Percentiles rank a stretch among this genome's conserved stretches.
These are phyloP conservation scores for Geotrichum aggregatum DNA, from an alignment of 1,139 yeast genomes.

Conservation along the genomic window DNA sequence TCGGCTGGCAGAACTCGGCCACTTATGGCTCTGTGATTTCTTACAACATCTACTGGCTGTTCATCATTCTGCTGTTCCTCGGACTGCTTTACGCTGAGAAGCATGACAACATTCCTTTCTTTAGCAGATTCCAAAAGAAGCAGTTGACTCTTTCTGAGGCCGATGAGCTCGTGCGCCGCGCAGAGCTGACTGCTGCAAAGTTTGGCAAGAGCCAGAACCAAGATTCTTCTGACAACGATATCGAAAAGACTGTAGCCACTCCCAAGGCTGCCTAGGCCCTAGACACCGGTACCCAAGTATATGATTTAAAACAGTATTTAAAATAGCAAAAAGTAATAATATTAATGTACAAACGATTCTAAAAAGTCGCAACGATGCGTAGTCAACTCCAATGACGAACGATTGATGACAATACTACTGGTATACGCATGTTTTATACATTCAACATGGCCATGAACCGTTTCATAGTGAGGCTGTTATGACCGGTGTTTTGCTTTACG, in stretches of 20 bases:
- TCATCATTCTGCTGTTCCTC: constrained; percentile 53
- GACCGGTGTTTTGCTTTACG: too few species aligned
- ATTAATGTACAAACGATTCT: too few species aligned
- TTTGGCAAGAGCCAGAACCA: constrained; percentile 1
- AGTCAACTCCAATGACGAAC: too few species aligned
- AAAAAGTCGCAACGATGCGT: too few species aligned
- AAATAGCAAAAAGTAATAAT: not conserved
- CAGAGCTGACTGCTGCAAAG: constrained; percentile 31
- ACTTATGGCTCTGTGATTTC: constrained; percentile 86
- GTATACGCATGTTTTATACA: too few species aligned
- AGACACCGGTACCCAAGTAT: not conserved
- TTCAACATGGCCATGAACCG: too few species aligned
- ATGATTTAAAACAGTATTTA: not conserved
- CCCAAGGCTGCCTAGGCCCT: not conserved
- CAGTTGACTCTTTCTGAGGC: constrained; percentile 32
- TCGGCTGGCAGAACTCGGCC: constrained; percentile 96
- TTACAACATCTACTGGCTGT: constrained; percentile 72
- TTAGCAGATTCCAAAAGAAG: constrained; percentile 28
- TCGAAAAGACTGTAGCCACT: constrained; percentile 9
- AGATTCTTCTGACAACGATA: constrained; percentile 3
- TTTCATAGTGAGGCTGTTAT: too few species aligned
- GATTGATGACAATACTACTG: too few species aligned
- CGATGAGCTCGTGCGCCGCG: constrained; percentile 33
- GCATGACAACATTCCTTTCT: constrained; percentile 35
- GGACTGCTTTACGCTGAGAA: constrained; percentile 57